Evolutionary conservation across 805 yeast species (phyloP).

Genomic region (Spathaspora gorwiae): DNA sequence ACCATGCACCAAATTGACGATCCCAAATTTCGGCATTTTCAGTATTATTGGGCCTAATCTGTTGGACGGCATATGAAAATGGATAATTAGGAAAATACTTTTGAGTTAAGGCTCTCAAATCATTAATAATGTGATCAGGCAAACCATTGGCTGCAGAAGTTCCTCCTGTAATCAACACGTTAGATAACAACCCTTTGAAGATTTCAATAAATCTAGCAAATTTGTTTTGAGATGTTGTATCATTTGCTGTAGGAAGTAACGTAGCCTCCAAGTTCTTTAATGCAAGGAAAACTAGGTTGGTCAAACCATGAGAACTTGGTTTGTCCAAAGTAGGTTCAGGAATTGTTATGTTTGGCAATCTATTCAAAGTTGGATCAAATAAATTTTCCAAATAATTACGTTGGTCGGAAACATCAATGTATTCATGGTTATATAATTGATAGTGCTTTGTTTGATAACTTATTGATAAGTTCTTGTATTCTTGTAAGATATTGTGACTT

Average conservation of each 20-base stretch:
- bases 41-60: conserved; percentile 18
- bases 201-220: conserved; percentile 35
- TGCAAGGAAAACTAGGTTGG: conserved; percentile 31
- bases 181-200: conserved; percentile 32
- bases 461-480: conserved; percentile 31
- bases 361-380: conserved; percentile 58
- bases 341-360: conserved; percentile 30
- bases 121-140: conserved; percentile 51
- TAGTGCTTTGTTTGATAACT: conserved; percentile 20
- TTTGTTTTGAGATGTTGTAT: conserved; percentile 25
- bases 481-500: conserved; percentile 29
- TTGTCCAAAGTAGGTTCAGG: conserved; percentile 39
- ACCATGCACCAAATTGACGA: conserved; percentile 58
- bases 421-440: conserved; percentile 7
- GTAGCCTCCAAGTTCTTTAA: conserved; percentile 33
- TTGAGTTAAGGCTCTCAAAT: conserved; percentile 43
- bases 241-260: conserved; percentile 23
- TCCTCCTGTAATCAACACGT: conserved; percentile 60
- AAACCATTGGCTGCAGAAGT: conserved; percentile 52
- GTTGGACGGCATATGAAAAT: conserved; percentile 22
- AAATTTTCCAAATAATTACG: conserved; percentile 51
- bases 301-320: conserved; percentile 46
- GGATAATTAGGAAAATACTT: conserved; percentile 45
- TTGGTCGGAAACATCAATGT: conserved; percentile 8
- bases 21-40: conserved; percentile 41